Percentiles rank a stretch among this genome's conserved stretches.
phyloP scores from a whole-genome alignment of 139 green algal genomes.

The Coelastrella sp. region DNA sequence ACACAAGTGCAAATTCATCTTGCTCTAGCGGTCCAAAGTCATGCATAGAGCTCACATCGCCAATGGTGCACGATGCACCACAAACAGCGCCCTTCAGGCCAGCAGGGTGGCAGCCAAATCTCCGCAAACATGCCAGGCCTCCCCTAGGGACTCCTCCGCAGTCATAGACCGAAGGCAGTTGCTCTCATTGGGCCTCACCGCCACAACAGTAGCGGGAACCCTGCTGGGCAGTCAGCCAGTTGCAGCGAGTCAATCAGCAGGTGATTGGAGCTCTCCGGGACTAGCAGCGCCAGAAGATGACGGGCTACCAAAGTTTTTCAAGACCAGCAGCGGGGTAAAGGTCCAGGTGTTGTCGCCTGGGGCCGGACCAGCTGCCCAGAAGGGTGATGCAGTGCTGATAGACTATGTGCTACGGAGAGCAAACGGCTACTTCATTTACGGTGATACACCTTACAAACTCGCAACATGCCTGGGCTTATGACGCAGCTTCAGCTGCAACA shows the following conservation, averaged over 20 bases:
- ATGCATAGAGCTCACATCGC: background rate
- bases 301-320: slow-evolving; percentile 41
- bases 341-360: slow-evolving; percentile 67
- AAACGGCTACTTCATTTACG: slow-evolving; percentile 78
- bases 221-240: background rate
- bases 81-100: background rate
- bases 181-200: background rate
- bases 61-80: background rate
- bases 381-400: slow-evolving; percentile 73
- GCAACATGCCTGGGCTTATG: too few species aligned
- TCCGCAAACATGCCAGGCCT: background rate
- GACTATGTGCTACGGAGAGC: slow-evolving; percentile 82
- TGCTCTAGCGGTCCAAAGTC: background rate
- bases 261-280: slow-evolving; percentile 37
- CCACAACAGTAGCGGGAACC: background rate
- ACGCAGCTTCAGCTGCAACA: too few species aligned
- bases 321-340: slow-evolving; percentile 22
- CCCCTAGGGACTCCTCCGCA: background rate
- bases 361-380: slow-evolving; percentile 30
- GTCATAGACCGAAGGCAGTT: background rate
- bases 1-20: too few species aligned
- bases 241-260: slow-evolving; percentile 1
- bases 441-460: background rate
- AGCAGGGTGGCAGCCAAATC: background rate
- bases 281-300: slow-evolving; percentile 39